Conservation (phyloP, 345 rosid species). For the Fremontodendron californicum region DNA sequence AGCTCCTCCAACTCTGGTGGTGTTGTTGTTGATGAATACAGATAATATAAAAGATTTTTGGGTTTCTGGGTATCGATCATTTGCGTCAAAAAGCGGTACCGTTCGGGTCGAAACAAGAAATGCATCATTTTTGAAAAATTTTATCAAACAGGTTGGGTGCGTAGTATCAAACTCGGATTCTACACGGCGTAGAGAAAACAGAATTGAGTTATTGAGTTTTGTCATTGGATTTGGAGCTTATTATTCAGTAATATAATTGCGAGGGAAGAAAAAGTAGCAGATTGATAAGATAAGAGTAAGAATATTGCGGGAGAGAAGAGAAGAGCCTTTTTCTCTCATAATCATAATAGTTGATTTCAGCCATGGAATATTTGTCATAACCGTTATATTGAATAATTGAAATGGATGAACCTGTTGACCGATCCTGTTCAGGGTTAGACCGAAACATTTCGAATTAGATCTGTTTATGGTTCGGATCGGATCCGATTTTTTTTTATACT, state of each 20-base stretch:
- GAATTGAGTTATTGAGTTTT: neutral
- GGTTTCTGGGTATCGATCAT: neutral
- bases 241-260: neutral
- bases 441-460: too few relatives aligned
- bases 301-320: neutral
- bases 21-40: conserved; percentile 22
- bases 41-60: conserved; percentile 9
- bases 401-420: too few relatives aligned
- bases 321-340: too few relatives aligned
- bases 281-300: neutral
- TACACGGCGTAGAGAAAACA: neutral
- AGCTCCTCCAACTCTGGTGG: conserved; percentile 37
- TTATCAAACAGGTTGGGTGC: conserved; percentile 45
- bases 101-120: conserved; percentile 23
- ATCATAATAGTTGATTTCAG: too few relatives aligned
- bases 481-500: too few relatives aligned
- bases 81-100: conserved; percentile 17
- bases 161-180: neutral
- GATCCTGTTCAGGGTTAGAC: too few relatives aligned
- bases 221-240: neutral
- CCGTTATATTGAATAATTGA: too few relatives aligned
- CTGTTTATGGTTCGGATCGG: too few relatives aligned
- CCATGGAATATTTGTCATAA: too few relatives aligned
- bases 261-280: neutral
- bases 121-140: conserved; percentile 37